These are phyloP conservation scores for Calonectria pseudoturangicola DNA, from an alignment of 2,329 filamentous ascomycete genomes.

Conservation along the genomic window DNA sequence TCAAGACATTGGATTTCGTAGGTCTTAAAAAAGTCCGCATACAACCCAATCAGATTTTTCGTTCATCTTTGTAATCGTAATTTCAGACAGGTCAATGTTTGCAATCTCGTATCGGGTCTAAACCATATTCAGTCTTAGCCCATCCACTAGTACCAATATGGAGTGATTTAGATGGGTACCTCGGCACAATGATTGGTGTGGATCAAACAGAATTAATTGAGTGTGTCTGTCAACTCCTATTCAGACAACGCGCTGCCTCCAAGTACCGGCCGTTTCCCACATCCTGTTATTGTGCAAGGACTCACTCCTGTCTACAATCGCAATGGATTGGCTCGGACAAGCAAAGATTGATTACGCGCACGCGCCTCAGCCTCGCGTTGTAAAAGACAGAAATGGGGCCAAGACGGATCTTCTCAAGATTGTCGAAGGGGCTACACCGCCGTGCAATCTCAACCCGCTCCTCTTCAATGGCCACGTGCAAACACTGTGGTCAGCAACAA, in stretches of 20 bases:
- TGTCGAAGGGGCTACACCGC: constrained; percentile 83
- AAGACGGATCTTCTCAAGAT: constrained; percentile 81
- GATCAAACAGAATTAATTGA: background rate
- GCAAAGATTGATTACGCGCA: constrained; percentile 81
- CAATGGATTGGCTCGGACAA: constrained; percentile 80
- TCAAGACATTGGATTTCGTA: too few relatives aligned
- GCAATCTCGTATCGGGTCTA: background rate
- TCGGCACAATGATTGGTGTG: constrained; percentile 12
- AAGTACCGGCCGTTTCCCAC: constrained; percentile 4
- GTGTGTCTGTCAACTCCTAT: background rate
- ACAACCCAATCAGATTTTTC: too few relatives aligned
- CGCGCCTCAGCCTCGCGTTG: constrained; percentile 71
- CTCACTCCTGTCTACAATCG: constrained; percentile 37
- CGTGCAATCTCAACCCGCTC: constrained; percentile 91
- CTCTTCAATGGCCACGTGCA: constrained; percentile 97
- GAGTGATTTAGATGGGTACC: background rate
- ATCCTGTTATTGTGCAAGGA: background rate
- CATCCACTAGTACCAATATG: background rate
- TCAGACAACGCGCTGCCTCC: background rate
- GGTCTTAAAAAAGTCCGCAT: too few relatives aligned
- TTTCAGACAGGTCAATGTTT: background rate
- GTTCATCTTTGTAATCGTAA: too few relatives aligned
- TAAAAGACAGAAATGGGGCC: constrained; percentile 76
- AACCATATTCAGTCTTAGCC: background rate
- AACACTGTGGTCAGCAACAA: constrained; percentile 88